Evolutionary conservation across 345 rosid genomes (phyloP), one percentile per base, ranked within the genome.

Genomic region (Pistacia atlantica): DNA sequence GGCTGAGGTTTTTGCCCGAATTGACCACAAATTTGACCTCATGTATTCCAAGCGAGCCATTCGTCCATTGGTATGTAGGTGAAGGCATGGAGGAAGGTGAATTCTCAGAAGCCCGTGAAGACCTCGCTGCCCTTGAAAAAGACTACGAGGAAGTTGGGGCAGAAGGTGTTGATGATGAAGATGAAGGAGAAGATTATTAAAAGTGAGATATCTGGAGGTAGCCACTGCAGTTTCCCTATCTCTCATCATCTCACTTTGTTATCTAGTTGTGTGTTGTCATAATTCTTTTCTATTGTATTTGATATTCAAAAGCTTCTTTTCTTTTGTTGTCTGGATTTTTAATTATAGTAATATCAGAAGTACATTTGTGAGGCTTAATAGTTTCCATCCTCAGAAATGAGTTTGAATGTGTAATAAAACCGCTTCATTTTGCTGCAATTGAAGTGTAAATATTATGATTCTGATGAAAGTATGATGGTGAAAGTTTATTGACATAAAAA

Each of bases 51-150:
- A 92, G 85, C 82, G 97, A 71, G 97, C 97, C 97, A 25, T 91
- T 90, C 38, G 97, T 92, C 17, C 95, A 91, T 75, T 92, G 95
- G 95, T 91, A 92, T 20, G 95, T 92, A n/a, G 97, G 97, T 5
- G 97, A 92, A 80, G 97, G 95, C 60, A 90, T 92, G 97, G 97
- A 90, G 80, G 97, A 92, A 82, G 95, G 97, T 58, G 95, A 92
- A 79, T 92, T 92, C 87, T 92, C 95, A 1, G 92, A 92, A 80
- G 97, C 97, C 65, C 91, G 97, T 49, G 95, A 92, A 78, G 97
- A 90, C 82, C 93, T 92, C 31, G 93, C 97, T 64, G 93, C 97
- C 54, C 93, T 92, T 1, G 95, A 92, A 85, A 92, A 92, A 78
- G 95, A 92, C 79, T 92, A 90, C 0, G 95, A 91, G 88, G 97